A percentile compares a stretch with the other conserved stretches of the same genome.
Conservation (phyloP, 306 rosid species). For the Dryas alaskensis region DNA sequence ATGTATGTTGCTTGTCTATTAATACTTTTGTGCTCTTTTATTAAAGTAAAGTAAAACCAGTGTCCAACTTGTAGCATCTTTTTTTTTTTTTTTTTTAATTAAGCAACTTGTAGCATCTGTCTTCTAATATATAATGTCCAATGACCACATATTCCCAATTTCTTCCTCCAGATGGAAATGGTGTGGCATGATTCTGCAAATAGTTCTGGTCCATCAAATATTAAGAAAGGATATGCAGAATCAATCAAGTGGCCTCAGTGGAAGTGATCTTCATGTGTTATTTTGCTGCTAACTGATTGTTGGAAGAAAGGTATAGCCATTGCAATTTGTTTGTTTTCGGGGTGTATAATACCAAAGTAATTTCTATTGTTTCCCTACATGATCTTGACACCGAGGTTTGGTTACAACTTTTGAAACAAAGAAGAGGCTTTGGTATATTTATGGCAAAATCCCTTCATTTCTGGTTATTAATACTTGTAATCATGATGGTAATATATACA, state of each 20-base stretch:
- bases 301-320: constrained; percentile 16
- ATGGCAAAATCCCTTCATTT: background rate
- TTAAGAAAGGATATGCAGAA: constrained; percentile 55
- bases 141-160: constrained; percentile 27
- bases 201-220: constrained; percentile 47
- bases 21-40: background rate
- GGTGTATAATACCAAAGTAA: background rate
- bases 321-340: background rate
- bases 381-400: background rate
- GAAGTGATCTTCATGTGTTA: constrained; percentile 43
- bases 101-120: background rate
- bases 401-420: background rate
- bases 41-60: constrained; percentile 4
- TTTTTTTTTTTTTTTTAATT: too few relatives aligned
- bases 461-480: too few relatives aligned
- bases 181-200: constrained; percentile 69
- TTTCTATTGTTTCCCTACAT: background rate
- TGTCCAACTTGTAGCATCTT: background rate
- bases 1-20: constrained; percentile 44
- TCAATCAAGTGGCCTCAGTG: constrained; percentile 72
- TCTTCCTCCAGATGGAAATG: constrained; percentile 77
- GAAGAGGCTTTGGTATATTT: background rate
- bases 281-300: constrained; percentile 22
- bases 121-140: constrained; percentile 12
- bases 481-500: too few relatives aligned